Conservation (phyloP, 208 protist genomes). For the Trypanosomatidae sp. region DNA sequence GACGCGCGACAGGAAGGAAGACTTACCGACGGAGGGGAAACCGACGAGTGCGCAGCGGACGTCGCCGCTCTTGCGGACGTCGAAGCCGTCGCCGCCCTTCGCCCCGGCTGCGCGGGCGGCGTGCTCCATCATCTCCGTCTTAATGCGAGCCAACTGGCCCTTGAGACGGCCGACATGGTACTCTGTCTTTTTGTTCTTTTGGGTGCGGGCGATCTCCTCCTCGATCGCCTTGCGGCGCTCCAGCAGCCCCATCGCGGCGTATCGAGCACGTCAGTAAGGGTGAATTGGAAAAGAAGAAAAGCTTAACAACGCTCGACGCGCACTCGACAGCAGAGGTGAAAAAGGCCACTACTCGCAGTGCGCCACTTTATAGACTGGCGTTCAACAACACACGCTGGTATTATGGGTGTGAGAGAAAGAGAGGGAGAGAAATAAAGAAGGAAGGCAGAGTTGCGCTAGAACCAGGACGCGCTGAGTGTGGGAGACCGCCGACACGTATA, state of each 20-base stretch:
- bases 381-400: too few species aligned
- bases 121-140: constrained; percentile 94
- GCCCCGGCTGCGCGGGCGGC: constrained; percentile 71
- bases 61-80: constrained; percentile 95
- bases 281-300: too few species aligned
- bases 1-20: constrained; percentile 96
- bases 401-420: too few species aligned
- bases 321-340: too few species aligned
- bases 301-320: not conserved
- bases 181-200: constrained; percentile 99
- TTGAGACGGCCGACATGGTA: constrained; percentile 97
- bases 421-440: too few species aligned
- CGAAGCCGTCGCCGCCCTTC: constrained; percentile 91
- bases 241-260: constrained; percentile 92
- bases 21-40: constrained; percentile 98
- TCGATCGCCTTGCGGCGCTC: constrained; percentile 98
- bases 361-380: too few species aligned
- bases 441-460: too few species aligned
- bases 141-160: constrained; percentile 95
- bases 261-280: not conserved
- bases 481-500: too few species aligned
- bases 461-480: too few species aligned
- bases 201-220: constrained; percentile 96
- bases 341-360: too few species aligned
- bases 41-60: constrained; percentile 91